Evolutionary conservation across 1,139 yeast species (phyloP), one percentile per base, ranked within the genome.

Genomic region (Lodderomyces jiufengensis): DNA sequence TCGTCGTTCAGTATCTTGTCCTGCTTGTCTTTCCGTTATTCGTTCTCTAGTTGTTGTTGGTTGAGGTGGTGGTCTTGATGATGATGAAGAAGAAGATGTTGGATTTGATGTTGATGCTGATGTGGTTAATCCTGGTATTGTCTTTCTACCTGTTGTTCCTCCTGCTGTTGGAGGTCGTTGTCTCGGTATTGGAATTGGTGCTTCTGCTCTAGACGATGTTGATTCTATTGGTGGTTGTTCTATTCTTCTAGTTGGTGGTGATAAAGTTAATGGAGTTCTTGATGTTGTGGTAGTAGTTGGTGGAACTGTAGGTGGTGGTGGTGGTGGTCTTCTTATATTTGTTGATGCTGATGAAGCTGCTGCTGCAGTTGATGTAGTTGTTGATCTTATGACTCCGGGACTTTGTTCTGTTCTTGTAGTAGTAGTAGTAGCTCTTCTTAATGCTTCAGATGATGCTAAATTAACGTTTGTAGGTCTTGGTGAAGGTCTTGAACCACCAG

Each of bases 71-170:
- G 6, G 5, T 18, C 20, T 13, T 9, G 31, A 11, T n/a, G 22
- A 15, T 13, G 34, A 32, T 9, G 32, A 32, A 4, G 46, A 34
- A 8, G 24, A 23, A 12, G 32, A 20, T 3, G 27, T 10, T 18
- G 25, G 30, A 5, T 40, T 15, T 13, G 34, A 32, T 9, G 32
- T 32, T 5, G 46, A 34, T 10, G 24, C 31, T 12, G 32, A 20
- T 3, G 27, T 10, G 16, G 25, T 22, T 14, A 36, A 37, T 20
- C 35, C 35, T 9, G 35, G 35, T 9, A 32, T 4, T 3, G 35
- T 32, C 12, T 32, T 32, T 9, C 35, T 29, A 3, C 35, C 35
- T 10, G 35, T 32, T 3, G 35, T 20, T 9, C 35, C 35, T 11
- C 31, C 12, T 12, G 8, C 5, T 5, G 18, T 13, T 12, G 29